Conservation (phyloP, 345 rosid genomes). For the Ceriops tagal region DNA sequence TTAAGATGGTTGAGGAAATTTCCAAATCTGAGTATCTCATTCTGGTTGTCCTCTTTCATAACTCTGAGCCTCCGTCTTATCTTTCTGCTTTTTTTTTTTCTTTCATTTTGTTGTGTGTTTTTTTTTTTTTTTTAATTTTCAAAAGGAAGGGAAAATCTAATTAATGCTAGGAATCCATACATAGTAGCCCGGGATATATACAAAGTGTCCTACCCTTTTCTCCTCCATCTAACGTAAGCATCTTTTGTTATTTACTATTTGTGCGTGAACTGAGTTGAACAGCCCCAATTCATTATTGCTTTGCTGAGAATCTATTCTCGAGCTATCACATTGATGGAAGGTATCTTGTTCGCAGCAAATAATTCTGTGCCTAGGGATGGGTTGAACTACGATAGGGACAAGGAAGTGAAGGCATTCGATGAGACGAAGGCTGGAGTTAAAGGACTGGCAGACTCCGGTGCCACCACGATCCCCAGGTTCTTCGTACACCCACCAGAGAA, state of each 20-base stretch:
- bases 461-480: slow-evolving; percentile 36
- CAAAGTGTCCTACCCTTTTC: too few species aligned
- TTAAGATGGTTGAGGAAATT: slow-evolving; percentile 1
- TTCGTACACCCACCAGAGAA: slow-evolving; percentile 33
- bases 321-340: slow-evolving; percentile 19
- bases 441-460: slow-evolving; percentile 44
- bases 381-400: slow-evolving; percentile 28
- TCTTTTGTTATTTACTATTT: too few species aligned
- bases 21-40: not conserved
- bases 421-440: slow-evolving; percentile 37
- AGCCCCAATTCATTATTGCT: not conserved
- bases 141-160: too few species aligned
- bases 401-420: slow-evolving; percentile 32
- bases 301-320: not conserved
- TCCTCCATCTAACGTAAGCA: too few species aligned
- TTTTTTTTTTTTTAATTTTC: too few species aligned
- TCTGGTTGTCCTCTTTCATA: not conserved
- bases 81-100: too few species aligned
- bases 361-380: slow-evolving; percentile 5
- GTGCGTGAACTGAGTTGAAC: slow-evolving; percentile 4
- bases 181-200: too few species aligned
- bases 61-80: not conserved
- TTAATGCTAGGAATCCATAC: too few species aligned
- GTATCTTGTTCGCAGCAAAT: not conserved
- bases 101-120: too few species aligned